A percentile compares a stretch with the other conserved stretches of the same genome.
These are phyloP conservation scores for Pyrrhoderma noxium DNA, from an alignment of 1,284 basidiomycete genomes.

Conservation along the genomic window DNA sequence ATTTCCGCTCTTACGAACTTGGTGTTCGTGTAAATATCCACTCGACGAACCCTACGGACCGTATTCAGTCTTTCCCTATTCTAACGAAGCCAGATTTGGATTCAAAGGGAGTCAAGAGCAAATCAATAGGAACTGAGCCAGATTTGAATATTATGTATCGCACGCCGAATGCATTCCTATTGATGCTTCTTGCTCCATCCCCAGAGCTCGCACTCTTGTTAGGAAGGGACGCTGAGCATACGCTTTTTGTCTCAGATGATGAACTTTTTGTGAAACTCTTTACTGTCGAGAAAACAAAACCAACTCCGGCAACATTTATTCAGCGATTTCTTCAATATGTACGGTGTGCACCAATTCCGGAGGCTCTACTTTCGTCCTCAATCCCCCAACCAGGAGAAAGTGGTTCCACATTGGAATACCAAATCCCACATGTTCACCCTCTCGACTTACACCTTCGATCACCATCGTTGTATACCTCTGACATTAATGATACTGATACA, in stretches of 20 bases:
- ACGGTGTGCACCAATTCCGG: slow-evolving; percentile 3
- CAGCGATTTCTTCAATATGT: background rate
- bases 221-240: slow-evolving; percentile 25
- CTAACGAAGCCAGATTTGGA: slow-evolving; percentile 3
- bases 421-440: slow-evolving; percentile 1
- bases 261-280: slow-evolving; percentile 36
- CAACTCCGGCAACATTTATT: background rate
- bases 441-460: background rate
- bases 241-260: slow-evolving; percentile 31
- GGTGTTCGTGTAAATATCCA: slow-evolving; percentile 33
- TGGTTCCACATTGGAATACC: background rate
- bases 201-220: slow-evolving; percentile 35
- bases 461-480: too few species aligned
- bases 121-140: background rate
- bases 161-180: slow-evolving; percentile 46
- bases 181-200: slow-evolving; percentile 42
- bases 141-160: slow-evolving; percentile 42
- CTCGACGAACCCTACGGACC: slow-evolving; percentile 23
- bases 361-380: background rate
- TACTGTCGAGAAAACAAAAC: slow-evolving; percentile 18
- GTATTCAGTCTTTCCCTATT: slow-evolving; percentile 9
- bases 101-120: background rate
- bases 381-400: background rate
- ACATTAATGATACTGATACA: too few species aligned
- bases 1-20: slow-evolving; percentile 28